Conservation (phyloP, 208 protist species). For the Trichomonas tenax region DNA sequence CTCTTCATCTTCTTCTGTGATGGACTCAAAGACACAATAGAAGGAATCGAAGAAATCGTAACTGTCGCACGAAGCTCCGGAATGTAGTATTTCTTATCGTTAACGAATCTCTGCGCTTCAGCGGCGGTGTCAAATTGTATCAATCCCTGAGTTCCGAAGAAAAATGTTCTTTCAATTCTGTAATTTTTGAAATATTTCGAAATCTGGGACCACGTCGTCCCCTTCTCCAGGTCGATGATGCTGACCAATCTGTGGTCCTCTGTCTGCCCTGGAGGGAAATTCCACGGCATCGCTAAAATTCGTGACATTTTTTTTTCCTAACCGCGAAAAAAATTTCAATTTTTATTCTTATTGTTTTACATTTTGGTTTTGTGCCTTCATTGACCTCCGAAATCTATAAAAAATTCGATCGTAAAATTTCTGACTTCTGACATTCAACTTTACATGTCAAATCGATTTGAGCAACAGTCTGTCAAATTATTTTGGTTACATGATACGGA, state of each 20-base stretch:
- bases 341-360: too few species aligned
- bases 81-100: neutral
- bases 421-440: too few species aligned
- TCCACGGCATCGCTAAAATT: neutral
- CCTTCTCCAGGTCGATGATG: neutral
- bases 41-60: neutral
- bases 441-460: too few species aligned
- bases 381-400: too few species aligned
- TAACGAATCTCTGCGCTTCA: neutral
- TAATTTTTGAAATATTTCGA: neutral
- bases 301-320: neutral
- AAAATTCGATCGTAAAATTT: too few species aligned
- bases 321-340: too few species aligned
- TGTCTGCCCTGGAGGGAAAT: neutral
- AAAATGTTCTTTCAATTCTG: neutral
- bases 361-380: too few species aligned
- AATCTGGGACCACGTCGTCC: neutral
- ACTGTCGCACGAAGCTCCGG: neutral
- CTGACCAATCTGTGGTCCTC: neutral
- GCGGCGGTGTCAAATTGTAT: neutral
- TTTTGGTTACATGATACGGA: too few species aligned
- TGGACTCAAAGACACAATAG: neutral
- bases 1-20: neutral
- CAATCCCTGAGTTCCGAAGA: neutral
- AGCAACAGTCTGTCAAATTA: too few species aligned